Percentiles rank a stretch among this genome's conserved stretches.
Evolutionary conservation across 2,329 filamentous ascomycete species (phyloP).

Genomic region (Pezicula neosporulosa): DNA sequence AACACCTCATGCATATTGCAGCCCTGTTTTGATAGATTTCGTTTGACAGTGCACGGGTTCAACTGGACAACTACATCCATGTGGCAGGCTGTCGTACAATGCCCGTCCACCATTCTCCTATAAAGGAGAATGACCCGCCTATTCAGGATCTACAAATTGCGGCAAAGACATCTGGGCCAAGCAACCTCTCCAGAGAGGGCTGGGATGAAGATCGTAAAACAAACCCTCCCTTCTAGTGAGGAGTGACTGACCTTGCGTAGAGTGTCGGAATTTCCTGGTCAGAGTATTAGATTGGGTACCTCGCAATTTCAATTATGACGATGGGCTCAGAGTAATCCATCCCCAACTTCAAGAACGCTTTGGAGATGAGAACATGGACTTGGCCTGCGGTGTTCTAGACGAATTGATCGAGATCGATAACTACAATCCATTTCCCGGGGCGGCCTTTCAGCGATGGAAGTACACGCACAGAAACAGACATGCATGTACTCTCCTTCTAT

Average conservation of each 20-base stretch:
- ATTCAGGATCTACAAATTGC: neutral
- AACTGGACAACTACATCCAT: no score
- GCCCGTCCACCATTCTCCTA: neutral
- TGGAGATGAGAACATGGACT: conserved; percentile 41
- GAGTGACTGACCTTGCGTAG: conserved; percentile 20
- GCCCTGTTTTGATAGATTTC: no score
- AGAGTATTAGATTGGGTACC: conserved; percentile 41
- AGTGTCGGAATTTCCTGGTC: conserved; percentile 43
- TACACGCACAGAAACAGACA: conserved; percentile 41
- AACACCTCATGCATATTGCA: no score
- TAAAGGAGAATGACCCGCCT: neutral
- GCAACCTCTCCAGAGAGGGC: conserved; percentile 11
- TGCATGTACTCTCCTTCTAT: conserved; percentile 23
- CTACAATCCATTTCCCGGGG: conserved; percentile 40
- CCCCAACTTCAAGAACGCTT: conserved; percentile 39
- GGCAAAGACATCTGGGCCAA: conserved; percentile 6
- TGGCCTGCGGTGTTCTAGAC: conserved; percentile 41
- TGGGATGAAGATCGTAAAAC: conserved; percentile 16
- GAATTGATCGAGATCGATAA: conserved; percentile 44
- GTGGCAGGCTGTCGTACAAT: no score
- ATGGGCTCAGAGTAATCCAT: conserved; percentile 41
- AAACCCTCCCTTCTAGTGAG: neutral
- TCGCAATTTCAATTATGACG: conserved; percentile 42
- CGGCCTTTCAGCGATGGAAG: conserved; percentile 44
- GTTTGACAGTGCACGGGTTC: no score